Evolutionary conservation across 2,329 filamentous ascomycete species (phyloP).

Genomic region (Fusarium nygamai): DNA sequence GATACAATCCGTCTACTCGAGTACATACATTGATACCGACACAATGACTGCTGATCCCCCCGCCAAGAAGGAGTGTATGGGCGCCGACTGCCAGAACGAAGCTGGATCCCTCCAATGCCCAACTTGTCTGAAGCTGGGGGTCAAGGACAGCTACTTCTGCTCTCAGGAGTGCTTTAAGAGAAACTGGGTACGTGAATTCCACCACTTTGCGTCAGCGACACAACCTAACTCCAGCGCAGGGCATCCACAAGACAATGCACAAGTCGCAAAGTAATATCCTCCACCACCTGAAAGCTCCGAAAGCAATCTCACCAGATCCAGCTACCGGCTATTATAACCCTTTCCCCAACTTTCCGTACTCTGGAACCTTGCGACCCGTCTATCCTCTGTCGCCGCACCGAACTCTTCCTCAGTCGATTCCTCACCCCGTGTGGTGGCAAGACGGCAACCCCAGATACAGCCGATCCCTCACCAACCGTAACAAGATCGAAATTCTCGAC

Average conservation of each 20-base stretch:
- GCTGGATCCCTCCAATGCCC: conserved; percentile 91
- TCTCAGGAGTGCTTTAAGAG: conserved; percentile 99
- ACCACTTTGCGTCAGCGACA: conserved; percentile 22
- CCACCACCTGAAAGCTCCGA: conserved; percentile 78
- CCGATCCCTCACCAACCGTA: conserved; percentile 71
- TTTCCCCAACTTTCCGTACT: conserved; percentile 86
- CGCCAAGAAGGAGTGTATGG: conserved; percentile 76
- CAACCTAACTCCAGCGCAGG: conserved; percentile 58
- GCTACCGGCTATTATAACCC: conserved; percentile 91
- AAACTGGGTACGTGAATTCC: conserved; percentile 81
- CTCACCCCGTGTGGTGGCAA: conserved; percentile 85
- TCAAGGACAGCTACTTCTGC: conserved; percentile 94
- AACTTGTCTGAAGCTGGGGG: conserved; percentile 89
- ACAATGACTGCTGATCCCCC: conserved; percentile 61
- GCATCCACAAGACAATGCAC: conserved; percentile 75
- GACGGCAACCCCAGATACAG: conserved; percentile 78
- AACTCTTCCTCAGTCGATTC: conserved; percentile 81
- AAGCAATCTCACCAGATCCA: conserved; percentile 90
- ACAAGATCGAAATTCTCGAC: conserved; percentile 85
- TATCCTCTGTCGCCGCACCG: conserved; percentile 83
- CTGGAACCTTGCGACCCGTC: conserved; percentile 83
- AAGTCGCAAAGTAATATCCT: conserved; percentile 82
- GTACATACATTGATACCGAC: conserved; percentile 8
- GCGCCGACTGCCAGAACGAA: conserved; percentile 86
- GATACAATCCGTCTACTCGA: not conserved